Evolutionary conservation across 2,329 filamentous ascomycete species (phyloP).

Genomic region (Hymenoscyphus scutula): DNA sequence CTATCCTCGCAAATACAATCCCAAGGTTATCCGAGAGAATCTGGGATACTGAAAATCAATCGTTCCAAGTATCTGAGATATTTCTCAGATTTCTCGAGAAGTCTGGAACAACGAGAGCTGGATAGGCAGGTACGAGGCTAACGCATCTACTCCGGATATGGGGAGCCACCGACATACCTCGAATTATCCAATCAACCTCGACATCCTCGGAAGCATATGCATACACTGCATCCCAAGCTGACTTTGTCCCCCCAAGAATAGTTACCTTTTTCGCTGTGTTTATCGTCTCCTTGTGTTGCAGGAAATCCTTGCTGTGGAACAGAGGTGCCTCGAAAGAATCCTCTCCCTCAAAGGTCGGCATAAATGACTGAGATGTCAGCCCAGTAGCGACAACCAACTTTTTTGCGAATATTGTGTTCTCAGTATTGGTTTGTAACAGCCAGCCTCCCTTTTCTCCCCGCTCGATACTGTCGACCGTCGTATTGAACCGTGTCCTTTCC

Average conservation of each 20-base stretch:
- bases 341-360: conserved; percentile 47
- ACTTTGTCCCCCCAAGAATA: conserved; percentile 62
- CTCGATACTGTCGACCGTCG: conserved; percentile 48
- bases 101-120: no score
- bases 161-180: conserved; percentile 32
- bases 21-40: no score
- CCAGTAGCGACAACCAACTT: conserved; percentile 56
- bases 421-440: conserved; percentile 36
- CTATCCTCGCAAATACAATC: no score
- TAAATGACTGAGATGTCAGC: conserved; percentile 48
- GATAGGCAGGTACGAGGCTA: no score
- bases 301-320: conserved; percentile 51
- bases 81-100: no score
- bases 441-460: conserved; percentile 43
- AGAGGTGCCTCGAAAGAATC: conserved; percentile 46
- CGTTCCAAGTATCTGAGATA: no score
- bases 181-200: conserved; percentile 59
- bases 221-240: conserved; percentile 57
- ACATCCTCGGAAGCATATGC: conserved; percentile 40
- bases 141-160: no score
- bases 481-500: conserved; percentile 48
- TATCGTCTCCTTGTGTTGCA: conserved; percentile 41
- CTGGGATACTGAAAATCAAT: no score
- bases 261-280: conserved; percentile 45
- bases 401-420: conserved; percentile 33